Conservation (phyloP, 2,329 filamentous ascomycete genomes). For the Aspergillus sp. region DNA sequence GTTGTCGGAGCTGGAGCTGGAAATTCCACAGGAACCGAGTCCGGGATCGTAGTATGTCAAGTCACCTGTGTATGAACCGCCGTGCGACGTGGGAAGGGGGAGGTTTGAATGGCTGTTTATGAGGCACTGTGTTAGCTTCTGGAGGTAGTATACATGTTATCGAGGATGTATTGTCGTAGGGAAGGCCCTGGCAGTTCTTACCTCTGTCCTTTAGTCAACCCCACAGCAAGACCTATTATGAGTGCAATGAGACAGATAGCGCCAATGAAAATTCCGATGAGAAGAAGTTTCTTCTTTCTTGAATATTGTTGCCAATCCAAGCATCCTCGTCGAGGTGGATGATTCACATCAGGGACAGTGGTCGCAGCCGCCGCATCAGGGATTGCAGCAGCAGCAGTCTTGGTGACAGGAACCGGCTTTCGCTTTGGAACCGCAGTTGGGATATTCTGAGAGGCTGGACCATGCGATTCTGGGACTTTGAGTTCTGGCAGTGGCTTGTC, state of each 20-base stretch:
- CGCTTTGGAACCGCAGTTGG: neutral
- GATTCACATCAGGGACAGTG: neutral
- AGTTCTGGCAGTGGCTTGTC: conserved; percentile 1
- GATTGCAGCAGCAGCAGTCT: neutral
- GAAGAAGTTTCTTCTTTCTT: conserved; percentile 10
- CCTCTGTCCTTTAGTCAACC: conserved; percentile 16
- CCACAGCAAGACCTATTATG: conserved; percentile 21
- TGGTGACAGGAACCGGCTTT: conserved; percentile 1
- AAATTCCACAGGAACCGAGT: conserved; percentile 65
- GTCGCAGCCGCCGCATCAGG: neutral
- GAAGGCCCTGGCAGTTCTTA: conserved; percentile 1
- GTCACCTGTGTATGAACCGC: conserved; percentile 56
- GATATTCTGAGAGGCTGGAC: neutral
- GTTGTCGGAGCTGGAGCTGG: conserved; percentile 49
- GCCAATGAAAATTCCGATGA: conserved; percentile 7
- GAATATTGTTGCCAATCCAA: conserved; percentile 7
- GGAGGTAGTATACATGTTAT: neutral
- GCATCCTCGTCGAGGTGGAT: neutral
- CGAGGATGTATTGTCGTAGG: neutral
- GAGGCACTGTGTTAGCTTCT: neutral
- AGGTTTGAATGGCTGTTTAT: conserved; percentile 10
- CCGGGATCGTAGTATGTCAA: conserved; percentile 65
- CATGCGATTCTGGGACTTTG: neutral
- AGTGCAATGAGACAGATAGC: conserved; percentile 12
- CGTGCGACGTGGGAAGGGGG: conserved; percentile 29